Conservation (phyloP, 2,329 filamentous ascomycete genomes). For the Aspergillus intermedius region DNA sequence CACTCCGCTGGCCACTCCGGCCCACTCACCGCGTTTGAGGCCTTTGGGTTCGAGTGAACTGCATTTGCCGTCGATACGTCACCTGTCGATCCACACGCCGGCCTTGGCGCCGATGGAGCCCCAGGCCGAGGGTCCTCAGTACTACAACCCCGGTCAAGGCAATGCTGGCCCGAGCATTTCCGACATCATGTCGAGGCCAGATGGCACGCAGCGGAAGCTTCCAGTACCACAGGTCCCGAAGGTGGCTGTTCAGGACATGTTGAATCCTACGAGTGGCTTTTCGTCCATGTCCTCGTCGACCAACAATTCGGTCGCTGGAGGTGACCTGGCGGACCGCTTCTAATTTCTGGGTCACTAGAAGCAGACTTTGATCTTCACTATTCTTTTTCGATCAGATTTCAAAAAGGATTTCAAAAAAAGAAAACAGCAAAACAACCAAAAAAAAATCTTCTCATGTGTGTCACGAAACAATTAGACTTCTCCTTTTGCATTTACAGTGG, state of each 20-base stretch:
- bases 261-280: slow-evolving; percentile 61
- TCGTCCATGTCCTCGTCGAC: slow-evolving; percentile 71
- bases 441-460: slow-evolving; percentile 23
- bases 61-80: slow-evolving; percentile 80
- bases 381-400: not conserved
- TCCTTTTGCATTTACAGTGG: slow-evolving; percentile 26
- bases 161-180: slow-evolving; percentile 71
- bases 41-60: slow-evolving; percentile 65
- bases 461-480: slow-evolving; percentile 36
- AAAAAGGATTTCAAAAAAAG: slow-evolving; percentile 6
- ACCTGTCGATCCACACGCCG: slow-evolving; percentile 60
- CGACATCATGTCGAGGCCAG: slow-evolving; percentile 85
- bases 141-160: slow-evolving; percentile 50
- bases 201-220: slow-evolving; percentile 82
- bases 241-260: slow-evolving; percentile 76
- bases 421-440: not conserved
- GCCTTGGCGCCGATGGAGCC: slow-evolving; percentile 67
- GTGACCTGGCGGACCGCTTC: slow-evolving; percentile 57
- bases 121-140: slow-evolving; percentile 53
- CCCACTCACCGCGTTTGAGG: slow-evolving; percentile 84
- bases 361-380: slow-evolving; percentile 6
- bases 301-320: slow-evolving; percentile 69
- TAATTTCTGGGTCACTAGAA: slow-evolving; percentile 14
- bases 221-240: slow-evolving; percentile 85
- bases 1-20: slow-evolving; percentile 95